A percentile compares a stretch with the other conserved stretches of the same genome.
These are phyloP conservation scores for Phialemonium atrogriseum DNA, from an alignment of 2,329 filamentous ascomycete genomes.

Conservation along the genomic window DNA sequence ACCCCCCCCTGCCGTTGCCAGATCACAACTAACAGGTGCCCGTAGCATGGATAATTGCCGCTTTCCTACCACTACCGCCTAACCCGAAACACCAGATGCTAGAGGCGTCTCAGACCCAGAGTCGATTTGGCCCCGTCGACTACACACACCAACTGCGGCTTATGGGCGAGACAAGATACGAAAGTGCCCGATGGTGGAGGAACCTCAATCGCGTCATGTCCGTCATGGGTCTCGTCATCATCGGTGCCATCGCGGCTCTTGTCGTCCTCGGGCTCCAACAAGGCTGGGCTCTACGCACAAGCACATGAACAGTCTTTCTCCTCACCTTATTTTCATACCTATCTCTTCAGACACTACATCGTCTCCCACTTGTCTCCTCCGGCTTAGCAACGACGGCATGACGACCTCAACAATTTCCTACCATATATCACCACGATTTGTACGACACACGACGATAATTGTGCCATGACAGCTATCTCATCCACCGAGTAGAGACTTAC, in stretches of 20 bases:
- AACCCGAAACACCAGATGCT: conserved; percentile 44
- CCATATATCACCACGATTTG: too few species aligned
- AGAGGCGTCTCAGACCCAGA: conserved; percentile 33
- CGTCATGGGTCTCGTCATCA: conserved; percentile 43
- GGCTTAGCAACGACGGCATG: too few species aligned
- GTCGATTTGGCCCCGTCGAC: conserved; percentile 26
- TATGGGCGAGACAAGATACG: conserved; percentile 36
- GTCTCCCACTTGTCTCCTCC: too few species aligned
- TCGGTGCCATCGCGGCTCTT: conserved; percentile 44
- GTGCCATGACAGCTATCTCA: too few species aligned
- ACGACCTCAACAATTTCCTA: too few species aligned
- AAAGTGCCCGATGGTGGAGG: conserved; percentile 52
- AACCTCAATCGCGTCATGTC: conserved; percentile 52
- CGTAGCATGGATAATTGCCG: conserved; percentile 70
- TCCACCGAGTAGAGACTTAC: too few species aligned
- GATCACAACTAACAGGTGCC: conserved; percentile 8
- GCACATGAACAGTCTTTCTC: background rate
- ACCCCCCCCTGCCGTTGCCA: background rate
- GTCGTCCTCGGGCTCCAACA: conserved; percentile 43
- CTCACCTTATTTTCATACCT: background rate
- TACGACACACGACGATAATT: too few species aligned
- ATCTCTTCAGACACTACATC: too few species aligned
- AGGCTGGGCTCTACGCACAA: conserved; percentile 29
- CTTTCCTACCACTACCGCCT: conserved; percentile 62
- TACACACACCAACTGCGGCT: conserved; percentile 23